Evolutionary conservation across 345 rosid genomes (phyloP), one percentile per base, ranked within the genome.

Genomic region (Trapa bicornis): DNA sequence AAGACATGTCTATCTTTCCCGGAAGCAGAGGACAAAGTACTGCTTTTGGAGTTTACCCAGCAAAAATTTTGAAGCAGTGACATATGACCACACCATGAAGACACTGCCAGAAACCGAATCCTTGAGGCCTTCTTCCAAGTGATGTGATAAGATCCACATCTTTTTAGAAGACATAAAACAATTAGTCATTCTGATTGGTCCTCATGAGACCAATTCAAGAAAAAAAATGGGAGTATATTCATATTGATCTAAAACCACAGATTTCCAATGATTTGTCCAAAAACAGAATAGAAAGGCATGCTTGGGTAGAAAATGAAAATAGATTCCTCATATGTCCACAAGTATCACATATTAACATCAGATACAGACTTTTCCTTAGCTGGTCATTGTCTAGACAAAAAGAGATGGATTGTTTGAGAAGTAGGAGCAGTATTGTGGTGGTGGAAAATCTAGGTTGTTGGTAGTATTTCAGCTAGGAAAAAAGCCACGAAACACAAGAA

Each of bases 321-420:
- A 16, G 50, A 57, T 54, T 37, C 67, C 39, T 35, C 47, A 22
- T 22, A 22, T 22, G 48, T 7, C 48, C 11, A 45, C 2, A 6
- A 45, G 48, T 45, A 11, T 45, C 47, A 37, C 66, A 61, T 4
- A 45, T 67, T 70, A 9, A 70, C 69, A 62, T 74, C 68, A 70
- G 74, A 76, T 67, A 70, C 65, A 45, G 72, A 81, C 77, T 57
- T 68, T 66, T 66, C 71, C 66, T 53, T 54, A 4, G 48, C 61
- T 37, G 14, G 33, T 38, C 62, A 22, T 12, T 37, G 22, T 54
- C 63, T 63, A 53, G 17, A 65, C 71, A 41, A 54, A 56, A 32
- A 11, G 35, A 8, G 63, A 9, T 8, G 36, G 63, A 35, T 58
- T 58, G 15, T 57, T 57, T 8, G 1, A 1, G 5, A 15, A 22